phyloP scores from a whole-genome alignment of 495 filamentous ascomycete genomes.

The Entonaema liquescens region DNA sequence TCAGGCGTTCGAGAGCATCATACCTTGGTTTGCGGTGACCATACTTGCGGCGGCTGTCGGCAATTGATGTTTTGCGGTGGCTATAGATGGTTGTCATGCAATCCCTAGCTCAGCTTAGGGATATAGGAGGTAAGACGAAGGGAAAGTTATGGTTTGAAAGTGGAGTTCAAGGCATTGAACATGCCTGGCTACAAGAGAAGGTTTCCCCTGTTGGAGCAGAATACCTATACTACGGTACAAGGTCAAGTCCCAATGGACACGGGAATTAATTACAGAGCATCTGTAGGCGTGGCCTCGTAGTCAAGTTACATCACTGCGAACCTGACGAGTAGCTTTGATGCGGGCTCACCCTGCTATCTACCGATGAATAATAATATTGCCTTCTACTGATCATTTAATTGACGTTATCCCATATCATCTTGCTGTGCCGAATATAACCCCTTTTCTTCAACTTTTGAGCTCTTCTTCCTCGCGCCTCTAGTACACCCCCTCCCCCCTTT shows the following conservation, averaged over 20 bases:
- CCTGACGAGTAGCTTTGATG: constrained; percentile 1
- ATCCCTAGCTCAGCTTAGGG: constrained; percentile 13
- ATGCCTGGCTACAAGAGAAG: not conserved
- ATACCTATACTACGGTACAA: not conserved
- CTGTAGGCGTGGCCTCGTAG: constrained; percentile 5
- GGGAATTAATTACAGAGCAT: constrained; percentile 10
- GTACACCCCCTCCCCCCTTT: not conserved
- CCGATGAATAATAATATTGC: constrained; percentile 17
- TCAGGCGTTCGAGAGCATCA: constrained; percentile 40
- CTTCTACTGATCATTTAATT: not conserved
- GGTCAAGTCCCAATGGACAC: not conserved
- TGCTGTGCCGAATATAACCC: not conserved
- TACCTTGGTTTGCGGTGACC: constrained; percentile 25
- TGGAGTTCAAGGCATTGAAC: not conserved
- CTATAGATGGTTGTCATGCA: constrained; percentile 34
- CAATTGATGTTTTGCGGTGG: constrained; percentile 28
- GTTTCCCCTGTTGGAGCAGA: not conserved
- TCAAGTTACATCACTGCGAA: constrained; percentile 4
- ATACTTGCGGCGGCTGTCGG: constrained; percentile 10
- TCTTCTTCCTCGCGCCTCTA: not conserved
- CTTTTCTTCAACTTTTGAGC: not conserved
- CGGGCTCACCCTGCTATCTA: not conserved
- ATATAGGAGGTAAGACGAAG: constrained; percentile 12
- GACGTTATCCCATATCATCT: not conserved
- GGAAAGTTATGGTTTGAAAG: not conserved